Percentiles rank a stretch among this genome's conserved stretches.
These are phyloP conservation scores for Aspergillus leporis DNA, from an alignment of 495 filamentous ascomycete species.

Conservation along the genomic window DNA sequence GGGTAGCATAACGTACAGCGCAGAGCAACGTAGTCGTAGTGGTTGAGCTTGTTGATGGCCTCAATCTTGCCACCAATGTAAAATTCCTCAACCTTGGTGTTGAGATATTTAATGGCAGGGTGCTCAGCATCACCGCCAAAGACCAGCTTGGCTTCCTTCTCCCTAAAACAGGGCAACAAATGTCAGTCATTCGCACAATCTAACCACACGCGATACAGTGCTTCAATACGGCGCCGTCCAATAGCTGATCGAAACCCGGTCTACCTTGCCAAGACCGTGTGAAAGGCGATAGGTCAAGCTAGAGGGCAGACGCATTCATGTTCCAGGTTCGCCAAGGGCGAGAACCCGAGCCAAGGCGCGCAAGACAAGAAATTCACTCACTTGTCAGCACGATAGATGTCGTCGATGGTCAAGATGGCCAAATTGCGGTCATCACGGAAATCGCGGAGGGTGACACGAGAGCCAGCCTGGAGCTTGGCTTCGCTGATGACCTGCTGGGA, in stretches of 20 bases:
- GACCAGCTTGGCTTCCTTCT: constrained; percentile 86
- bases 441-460: constrained; percentile 84
- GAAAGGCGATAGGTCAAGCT: not conserved
- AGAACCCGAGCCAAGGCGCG: constrained; percentile 2
- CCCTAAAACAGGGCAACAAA: constrained; percentile 52
- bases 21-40: constrained; percentile 98
- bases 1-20: constrained; percentile 65
- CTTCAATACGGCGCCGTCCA: not conserved
- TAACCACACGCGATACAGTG: constrained; percentile 21
- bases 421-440: constrained; percentile 95
- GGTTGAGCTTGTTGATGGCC: constrained; percentile 88
- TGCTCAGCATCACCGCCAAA: constrained; percentile 94
- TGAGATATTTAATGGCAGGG: constrained; percentile 87
- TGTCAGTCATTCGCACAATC: constrained; percentile 34
- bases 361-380: constrained; percentile 44
- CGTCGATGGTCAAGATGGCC: constrained; percentile 92
- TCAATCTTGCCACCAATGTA: constrained; percentile 96
- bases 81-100: constrained; percentile 75
- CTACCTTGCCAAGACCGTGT: not conserved
- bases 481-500: constrained; percentile 70
- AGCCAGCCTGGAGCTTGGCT: constrained; percentile 70
- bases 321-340: not conserved
- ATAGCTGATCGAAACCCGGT: not conserved
- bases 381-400: constrained; percentile 97
- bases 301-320: not conserved